Percentiles rank a stretch among this genome's conserved stretches.
Evolutionary conservation across 352 stramenopile species (phyloP).

Genomic region (Achlya hypogyna): DNA sequence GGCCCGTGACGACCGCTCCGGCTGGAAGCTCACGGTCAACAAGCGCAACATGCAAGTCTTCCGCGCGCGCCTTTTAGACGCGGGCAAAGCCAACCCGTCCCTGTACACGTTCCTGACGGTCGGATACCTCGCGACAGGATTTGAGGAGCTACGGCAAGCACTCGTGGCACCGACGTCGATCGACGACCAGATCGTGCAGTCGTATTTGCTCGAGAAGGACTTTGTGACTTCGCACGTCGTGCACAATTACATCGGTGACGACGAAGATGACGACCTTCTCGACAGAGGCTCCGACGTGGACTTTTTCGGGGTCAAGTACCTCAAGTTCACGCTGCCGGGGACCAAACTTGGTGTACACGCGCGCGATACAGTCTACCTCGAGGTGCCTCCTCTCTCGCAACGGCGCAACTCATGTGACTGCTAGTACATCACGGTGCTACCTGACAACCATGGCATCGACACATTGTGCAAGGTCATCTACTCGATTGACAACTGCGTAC

Average conservation of each 20-base stretch:
- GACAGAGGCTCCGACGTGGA: not conserved
- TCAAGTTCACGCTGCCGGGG: constrained; percentile 10
- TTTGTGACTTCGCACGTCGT: constrained; percentile 17
- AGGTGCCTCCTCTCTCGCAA: not conserved
- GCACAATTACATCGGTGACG: not conserved
- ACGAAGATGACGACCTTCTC: not conserved
- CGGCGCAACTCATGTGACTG: not conserved
- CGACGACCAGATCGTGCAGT: constrained; percentile 19
- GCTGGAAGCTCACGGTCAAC: constrained; percentile 19
- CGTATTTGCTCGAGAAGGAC: constrained; percentile 17
- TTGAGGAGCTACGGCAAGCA: constrained; percentile 7
- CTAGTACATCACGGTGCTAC: constrained; percentile 13
- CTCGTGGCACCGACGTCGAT: constrained; percentile 7
- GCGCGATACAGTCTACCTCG: constrained; percentile 7
- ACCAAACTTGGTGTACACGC: constrained; percentile 7
- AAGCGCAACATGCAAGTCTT: constrained; percentile 22
- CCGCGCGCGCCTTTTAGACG: not conserved
- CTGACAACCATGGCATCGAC: constrained; percentile 16
- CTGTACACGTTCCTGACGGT: constrained; percentile 16
- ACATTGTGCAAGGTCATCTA: constrained; percentile 15
- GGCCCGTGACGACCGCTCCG: constrained; percentile 1
- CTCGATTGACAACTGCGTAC: constrained; percentile 18
- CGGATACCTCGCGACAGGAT: constrained; percentile 10
- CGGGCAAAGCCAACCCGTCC: not conserved
- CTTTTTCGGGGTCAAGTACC: constrained; percentile 16